Percentiles rank a stretch among this genome's conserved stretches.
These are phyloP conservation scores for Verbena officinalis DNA, from an alignment of 257 asterid species.

Conservation along the genomic window DNA sequence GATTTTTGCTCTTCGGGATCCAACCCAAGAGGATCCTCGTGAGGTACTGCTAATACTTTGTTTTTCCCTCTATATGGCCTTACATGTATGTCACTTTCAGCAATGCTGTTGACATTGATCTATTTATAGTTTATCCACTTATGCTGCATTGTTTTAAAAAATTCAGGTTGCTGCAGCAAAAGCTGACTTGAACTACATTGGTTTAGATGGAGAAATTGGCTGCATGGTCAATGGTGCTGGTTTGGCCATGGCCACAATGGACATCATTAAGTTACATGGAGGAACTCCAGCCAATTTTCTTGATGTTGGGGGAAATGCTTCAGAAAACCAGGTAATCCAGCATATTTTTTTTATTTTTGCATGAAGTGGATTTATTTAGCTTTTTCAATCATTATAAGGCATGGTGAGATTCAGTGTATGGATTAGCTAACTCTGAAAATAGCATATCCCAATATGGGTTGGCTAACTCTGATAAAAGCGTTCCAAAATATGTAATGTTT, in stretches of 20 bases:
- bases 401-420: slow-evolving; percentile 2
- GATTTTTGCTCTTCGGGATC: slow-evolving; percentile 81
- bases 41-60: slow-evolving; percentile 56
- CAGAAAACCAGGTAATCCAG: slow-evolving; percentile 81
- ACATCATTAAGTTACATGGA: slow-evolving; percentile 92
- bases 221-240: slow-evolving; percentile 99
- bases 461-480: not conserved
- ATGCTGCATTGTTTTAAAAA: not conserved
- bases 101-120: not conserved
- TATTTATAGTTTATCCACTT: slow-evolving; percentile 7
- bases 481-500: not conserved
- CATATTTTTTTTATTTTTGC: slow-evolving; percentile 3
- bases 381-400: slow-evolving; percentile 4
- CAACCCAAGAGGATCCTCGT: slow-evolving; percentile 97
- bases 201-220: slow-evolving; percentile 98
- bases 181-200: slow-evolving; percentile 97
- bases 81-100: not conserved
- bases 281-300: slow-evolving; percentile 99
- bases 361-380: slow-evolving; percentile 7
- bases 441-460: no score
- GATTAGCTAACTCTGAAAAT: slow-evolving; percentile 1
- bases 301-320: slow-evolving; percentile 99
- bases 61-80: not conserved
- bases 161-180: slow-evolving; percentile 93
- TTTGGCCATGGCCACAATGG: slow-evolving; percentile 99